Percentiles rank a stretch among this genome's conserved stretches.
Evolutionary conservation across 2,329 filamentous ascomycete genomes (phyloP).

Genomic region (Ceratocystis smalleyi): DNA sequence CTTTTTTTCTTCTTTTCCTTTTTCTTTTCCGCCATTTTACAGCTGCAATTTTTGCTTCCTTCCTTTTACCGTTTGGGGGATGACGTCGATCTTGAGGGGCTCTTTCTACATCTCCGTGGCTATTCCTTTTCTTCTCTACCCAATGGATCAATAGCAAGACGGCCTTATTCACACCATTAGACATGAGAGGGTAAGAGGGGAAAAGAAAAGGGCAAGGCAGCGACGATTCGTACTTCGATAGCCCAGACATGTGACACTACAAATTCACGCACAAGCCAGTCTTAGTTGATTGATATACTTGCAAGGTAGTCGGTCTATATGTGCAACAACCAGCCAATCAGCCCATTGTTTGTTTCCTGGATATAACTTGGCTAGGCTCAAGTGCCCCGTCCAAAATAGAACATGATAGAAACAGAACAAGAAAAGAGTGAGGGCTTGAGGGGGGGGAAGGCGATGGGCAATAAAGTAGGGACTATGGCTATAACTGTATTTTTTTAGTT

Average conservation of each 20-base stretch:
- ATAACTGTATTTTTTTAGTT: neutral
- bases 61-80: neutral
- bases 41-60: neutral
- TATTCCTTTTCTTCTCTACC: neutral
- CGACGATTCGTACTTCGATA: neutral
- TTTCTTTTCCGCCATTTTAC: neutral
- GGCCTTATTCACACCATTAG: neutral
- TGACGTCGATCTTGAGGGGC: neutral
- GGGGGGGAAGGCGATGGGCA: neutral
- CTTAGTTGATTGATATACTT: neutral
- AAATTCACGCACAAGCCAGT: neutral
- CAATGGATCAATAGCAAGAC: neutral
- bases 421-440: neutral
- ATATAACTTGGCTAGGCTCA: neutral
- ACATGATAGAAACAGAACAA: neutral
- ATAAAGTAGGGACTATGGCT: neutral
- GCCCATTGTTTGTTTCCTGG: neutral
- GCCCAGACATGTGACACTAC: neutral
- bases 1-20: neutral
- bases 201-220: neutral
- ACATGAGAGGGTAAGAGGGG: neutral
- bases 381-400: neutral
- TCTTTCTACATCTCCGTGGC: neutral
- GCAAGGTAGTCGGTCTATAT: neutral
- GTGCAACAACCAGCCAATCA: neutral